phyloP scores from a whole-genome alignment of 2,329 filamentous ascomycete genomes.

The Ophiostoma pallidulum region DNA sequence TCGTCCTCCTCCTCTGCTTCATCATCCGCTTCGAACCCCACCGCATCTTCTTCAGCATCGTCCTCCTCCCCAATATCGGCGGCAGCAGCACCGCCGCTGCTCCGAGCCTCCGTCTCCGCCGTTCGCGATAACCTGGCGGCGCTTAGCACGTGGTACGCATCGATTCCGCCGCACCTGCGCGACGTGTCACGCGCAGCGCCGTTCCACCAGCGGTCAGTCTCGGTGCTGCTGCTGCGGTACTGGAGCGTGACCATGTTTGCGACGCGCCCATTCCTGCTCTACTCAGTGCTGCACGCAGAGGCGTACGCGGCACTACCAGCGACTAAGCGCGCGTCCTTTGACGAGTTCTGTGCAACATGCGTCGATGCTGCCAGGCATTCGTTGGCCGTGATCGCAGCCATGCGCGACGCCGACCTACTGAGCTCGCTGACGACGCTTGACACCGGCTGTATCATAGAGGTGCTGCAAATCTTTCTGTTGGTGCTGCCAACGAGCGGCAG shows the following conservation, averaged over 20 bases:
- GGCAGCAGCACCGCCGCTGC: not conserved
- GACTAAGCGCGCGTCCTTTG: constrained; percentile 18
- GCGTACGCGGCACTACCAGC: constrained; percentile 10
- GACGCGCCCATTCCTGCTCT: constrained; percentile 27
- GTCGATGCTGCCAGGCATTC: constrained; percentile 18
- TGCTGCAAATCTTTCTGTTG: constrained; percentile 21
- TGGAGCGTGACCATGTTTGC: constrained; percentile 18
- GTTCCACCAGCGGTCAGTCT: constrained; percentile 20
- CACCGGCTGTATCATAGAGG: constrained; percentile 18
- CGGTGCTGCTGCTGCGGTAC: constrained; percentile 20
- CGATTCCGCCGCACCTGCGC: constrained; percentile 19
- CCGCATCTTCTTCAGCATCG: not conserved
- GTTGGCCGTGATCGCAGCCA: constrained; percentile 16
- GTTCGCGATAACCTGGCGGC: constrained; percentile 15
- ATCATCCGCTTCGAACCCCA: not conserved
- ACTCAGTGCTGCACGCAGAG: constrained; percentile 14
- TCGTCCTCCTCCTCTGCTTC: not conserved
- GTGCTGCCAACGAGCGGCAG: too few species aligned
- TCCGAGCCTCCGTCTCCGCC: constrained; percentile 14
- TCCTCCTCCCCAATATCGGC: not conserved
- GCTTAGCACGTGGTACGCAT: constrained; percentile 17
- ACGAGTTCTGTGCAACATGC: constrained; percentile 18
- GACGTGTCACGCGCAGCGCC: constrained; percentile 16
- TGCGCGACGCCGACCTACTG: constrained; percentile 17
- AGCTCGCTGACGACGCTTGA: constrained; percentile 20